Evolutionary conservation across 2,329 filamentous ascomycete species (phyloP).

Genomic region (Nemania sp.): DNA sequence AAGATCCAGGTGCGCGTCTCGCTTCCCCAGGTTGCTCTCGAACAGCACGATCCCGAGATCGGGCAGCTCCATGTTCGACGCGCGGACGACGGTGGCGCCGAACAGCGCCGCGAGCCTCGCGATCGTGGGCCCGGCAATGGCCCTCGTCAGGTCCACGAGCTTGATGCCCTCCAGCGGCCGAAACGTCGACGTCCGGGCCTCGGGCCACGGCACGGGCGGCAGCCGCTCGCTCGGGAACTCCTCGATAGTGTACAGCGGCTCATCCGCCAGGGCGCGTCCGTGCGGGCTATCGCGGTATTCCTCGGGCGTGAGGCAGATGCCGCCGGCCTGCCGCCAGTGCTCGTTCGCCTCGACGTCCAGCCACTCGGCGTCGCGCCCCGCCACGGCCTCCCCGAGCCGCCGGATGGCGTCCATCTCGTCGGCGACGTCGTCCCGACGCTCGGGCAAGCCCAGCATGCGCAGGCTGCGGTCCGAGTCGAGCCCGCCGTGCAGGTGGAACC

Average conservation of each 20-base stretch:
- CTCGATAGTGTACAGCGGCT: constrained; percentile 37
- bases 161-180: constrained; percentile 43
- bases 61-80: constrained; percentile 40
- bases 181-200: constrained; percentile 26
- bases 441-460: constrained; percentile 42
- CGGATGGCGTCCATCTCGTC: constrained; percentile 40
- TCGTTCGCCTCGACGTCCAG: constrained; percentile 42
- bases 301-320: constrained; percentile 40
- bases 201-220: constrained; percentile 37
- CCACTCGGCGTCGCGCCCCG: constrained; percentile 36
- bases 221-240: constrained; percentile 29
- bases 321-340: constrained; percentile 41
- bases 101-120: constrained; percentile 41
- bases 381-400: constrained; percentile 33
- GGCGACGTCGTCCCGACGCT: constrained; percentile 28
- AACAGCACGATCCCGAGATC: constrained; percentile 40
- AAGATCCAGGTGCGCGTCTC: constrained; percentile 40
- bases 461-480: constrained; percentile 39
- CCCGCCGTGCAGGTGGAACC: constrained; percentile 44
- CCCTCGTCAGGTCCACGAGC: constrained; percentile 43
- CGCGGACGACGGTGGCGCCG: constrained; percentile 43
- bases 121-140: constrained; percentile 44
- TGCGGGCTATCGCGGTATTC: constrained; percentile 41
- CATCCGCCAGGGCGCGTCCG: constrained; percentile 33
- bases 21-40: constrained; percentile 44